Base-by-base conservation (phyloP, 1,284 basidiomycete genomes). In the Cryptococcus sp. region DNA sequence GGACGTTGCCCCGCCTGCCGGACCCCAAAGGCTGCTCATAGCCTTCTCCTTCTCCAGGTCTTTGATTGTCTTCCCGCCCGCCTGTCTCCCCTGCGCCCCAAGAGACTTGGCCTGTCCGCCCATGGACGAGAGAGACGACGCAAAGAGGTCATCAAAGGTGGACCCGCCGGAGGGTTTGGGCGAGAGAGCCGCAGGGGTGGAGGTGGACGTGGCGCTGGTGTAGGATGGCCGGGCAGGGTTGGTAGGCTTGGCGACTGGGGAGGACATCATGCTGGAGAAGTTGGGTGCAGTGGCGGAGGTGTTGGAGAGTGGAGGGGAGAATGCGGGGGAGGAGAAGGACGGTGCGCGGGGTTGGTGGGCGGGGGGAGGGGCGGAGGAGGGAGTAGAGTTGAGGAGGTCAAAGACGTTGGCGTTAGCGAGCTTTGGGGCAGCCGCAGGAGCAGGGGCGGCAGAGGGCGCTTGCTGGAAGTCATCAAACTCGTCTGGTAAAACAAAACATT, bases 381-480 rank as follows among this genome's bases (percentile, higher is more conserved):
- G 63, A 43, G 66, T 65, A 8, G 74, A 65, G 55, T 78, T 77
- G 55, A 83, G 78, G 45, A 83, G 76, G 56, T 80, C 80, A 57
- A 84, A 84, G 7, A 82, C 72, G 60, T 77, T 73, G 44, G 67
- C 65, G 54, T 78, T 78, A 43, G 59, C 51, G 37, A 52, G 59
- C 13, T 62, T 55, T 3, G 68, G 50, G 23, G 62, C 52, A n/a
- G 62, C 60, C 4, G 72, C 37, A 12, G 71, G 52, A 28, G 70
- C 35, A 28, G 69, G 57, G 28, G 68, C 45, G 4, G 70, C 56
- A 15, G 79, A 62, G 36, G 80, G 86, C 1, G 90, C 89, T 50
- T 83, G 84, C 78, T 93, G 87, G 81, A 95, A 96, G 73, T 94
- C 92, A 60, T 86, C 88, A 73, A 96, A 95, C 60, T 96, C 92